Percentiles rank a stretch among this genome's conserved stretches.
phyloP scores from a whole-genome alignment of 1,284 basidiomycete species.

The Grifola frondosa region DNA sequence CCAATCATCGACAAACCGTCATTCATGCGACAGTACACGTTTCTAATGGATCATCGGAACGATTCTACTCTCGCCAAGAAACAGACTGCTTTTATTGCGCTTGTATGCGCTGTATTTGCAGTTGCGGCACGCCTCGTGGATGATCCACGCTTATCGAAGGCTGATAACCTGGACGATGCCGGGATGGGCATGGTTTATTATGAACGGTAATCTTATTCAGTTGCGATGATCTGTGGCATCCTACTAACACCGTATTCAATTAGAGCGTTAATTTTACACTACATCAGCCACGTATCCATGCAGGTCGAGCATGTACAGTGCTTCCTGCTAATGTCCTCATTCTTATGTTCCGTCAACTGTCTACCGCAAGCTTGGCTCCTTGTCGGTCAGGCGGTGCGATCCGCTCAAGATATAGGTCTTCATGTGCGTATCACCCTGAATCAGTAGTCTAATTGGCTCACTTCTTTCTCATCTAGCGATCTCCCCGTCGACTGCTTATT shows the following conservation, averaged over 20 bases:
- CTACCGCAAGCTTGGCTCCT: constrained; percentile 90
- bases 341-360: constrained; percentile 87
- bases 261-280: constrained; percentile 84
- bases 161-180: constrained; percentile 64
- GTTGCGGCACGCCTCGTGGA: constrained; percentile 77
- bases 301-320: constrained; percentile 86
- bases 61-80: constrained; percentile 51
- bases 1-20: constrained; percentile 82
- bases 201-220: constrained; percentile 57
- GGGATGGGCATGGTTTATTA: constrained; percentile 87
- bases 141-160: constrained; percentile 62
- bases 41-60: constrained; percentile 68
- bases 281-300: constrained; percentile 80
- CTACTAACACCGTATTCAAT: constrained; percentile 15
- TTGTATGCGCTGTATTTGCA: constrained; percentile 83
- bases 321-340: constrained; percentile 83
- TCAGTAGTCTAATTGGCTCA: too few species aligned
- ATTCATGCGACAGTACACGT: constrained; percentile 70
- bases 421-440: too few species aligned
- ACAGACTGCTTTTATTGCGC: constrained; percentile 71
- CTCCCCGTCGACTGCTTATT: constrained; percentile 70
- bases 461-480: constrained; percentile 54
- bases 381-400: constrained; percentile 83
- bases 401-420: constrained; percentile 84
- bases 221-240: constrained; percentile 17